Percentiles rank a stretch among this genome's conserved stretches.
These are phyloP conservation scores for Debaryomyces fabryi DNA, from an alignment of 1,139 yeast genomes.

Conservation along the genomic window DNA sequence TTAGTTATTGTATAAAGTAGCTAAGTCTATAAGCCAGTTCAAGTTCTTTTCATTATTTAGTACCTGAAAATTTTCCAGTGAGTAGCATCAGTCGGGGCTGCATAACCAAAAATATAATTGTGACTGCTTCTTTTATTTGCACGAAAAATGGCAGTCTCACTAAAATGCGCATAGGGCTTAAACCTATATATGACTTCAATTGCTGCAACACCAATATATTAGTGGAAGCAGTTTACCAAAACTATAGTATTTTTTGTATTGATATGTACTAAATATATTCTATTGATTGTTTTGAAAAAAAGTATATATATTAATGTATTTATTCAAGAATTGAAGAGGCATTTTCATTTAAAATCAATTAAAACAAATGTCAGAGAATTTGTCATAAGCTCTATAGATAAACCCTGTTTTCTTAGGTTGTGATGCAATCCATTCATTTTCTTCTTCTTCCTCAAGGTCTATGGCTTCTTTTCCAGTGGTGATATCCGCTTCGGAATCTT, in stretches of 20 bases:
- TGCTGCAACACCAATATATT: background rate
- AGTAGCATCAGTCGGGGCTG: background rate
- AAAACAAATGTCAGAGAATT: slow-evolving; percentile 7
- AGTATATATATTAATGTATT: background rate
- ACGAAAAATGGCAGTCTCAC: background rate
- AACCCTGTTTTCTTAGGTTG: slow-evolving; percentile 23
- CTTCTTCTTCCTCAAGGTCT: slow-evolving; percentile 37
- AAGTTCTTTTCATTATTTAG: slow-evolving; percentile 5
- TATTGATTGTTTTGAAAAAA: background rate
- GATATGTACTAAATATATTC: background rate
- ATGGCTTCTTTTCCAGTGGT: slow-evolving; percentile 36
- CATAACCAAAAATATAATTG: slow-evolving; percentile 3
- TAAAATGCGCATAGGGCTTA: background rate
- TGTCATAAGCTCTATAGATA: slow-evolving; percentile 17
- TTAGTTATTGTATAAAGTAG: slow-evolving; percentile 8
- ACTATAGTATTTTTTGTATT: background rate
- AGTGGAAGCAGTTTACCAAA: background rate
- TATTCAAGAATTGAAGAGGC: background rate
- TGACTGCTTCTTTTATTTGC: background rate
- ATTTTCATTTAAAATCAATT: slow-evolving; percentile 3
- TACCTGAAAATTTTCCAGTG: slow-evolving; percentile 11
- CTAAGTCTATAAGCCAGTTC: background rate
- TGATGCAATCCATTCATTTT: slow-evolving; percentile 21
- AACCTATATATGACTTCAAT: background rate
- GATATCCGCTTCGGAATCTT: slow-evolving; percentile 37